A percentile compares a stretch with the other conserved stretches of the same genome.
phyloP scores from a whole-genome alignment of 2,329 filamentous ascomycete species.

The Tolypocladium sp. region DNA sequence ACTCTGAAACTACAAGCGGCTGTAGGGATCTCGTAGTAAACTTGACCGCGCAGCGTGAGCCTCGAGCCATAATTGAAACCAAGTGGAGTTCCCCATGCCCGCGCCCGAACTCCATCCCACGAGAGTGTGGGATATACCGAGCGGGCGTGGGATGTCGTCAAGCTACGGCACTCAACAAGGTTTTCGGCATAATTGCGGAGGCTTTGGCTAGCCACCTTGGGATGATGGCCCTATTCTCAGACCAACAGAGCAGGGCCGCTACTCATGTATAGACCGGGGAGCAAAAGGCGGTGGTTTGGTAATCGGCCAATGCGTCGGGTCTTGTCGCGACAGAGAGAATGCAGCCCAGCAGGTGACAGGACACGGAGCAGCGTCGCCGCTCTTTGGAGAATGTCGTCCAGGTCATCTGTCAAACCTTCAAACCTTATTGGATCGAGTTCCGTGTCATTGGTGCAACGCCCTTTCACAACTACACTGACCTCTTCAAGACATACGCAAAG shows the following conservation, averaged over 20 bases:
- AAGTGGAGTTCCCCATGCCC: neutral
- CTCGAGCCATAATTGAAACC: neutral
- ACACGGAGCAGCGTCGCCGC: neutral
- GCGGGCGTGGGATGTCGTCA: neutral
- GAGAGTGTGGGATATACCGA: neutral
- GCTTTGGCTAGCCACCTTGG: neutral
- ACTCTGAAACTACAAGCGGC: neutral
- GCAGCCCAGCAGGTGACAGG: neutral
- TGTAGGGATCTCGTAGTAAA: neutral
- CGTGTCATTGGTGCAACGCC: neutral
- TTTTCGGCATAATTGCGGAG: neutral
- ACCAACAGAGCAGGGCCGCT: neutral
- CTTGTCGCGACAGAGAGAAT: neutral
- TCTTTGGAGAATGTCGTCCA: neutral
- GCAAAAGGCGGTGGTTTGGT: neutral
- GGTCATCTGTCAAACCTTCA: neutral
- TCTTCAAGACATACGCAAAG: neutral
- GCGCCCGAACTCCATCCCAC: neutral
- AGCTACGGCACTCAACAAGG: neutral
- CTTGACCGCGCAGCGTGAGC: neutral
- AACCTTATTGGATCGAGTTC: neutral
- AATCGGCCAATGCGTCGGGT: neutral
- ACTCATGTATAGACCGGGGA: neutral
- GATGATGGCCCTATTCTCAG: neutral
- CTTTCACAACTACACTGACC: neutral